Conservation (phyloP, 2,329 filamentous ascomycete genomes). For the Epichloe aotearoae region DNA sequence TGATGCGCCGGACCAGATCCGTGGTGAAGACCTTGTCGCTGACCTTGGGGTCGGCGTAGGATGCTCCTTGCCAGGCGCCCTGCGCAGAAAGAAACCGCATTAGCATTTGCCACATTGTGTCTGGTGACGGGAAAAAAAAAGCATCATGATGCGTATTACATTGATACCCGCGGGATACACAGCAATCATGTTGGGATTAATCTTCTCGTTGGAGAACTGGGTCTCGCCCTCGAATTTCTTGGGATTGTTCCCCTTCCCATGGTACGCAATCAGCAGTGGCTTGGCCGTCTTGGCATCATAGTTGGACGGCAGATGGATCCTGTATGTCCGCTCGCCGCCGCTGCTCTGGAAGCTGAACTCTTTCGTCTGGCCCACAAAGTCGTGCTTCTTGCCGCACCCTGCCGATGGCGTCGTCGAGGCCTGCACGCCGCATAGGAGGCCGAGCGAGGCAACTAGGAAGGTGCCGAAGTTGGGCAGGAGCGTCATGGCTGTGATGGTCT, state of each 20-base stretch:
- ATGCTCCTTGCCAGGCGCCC: conserved; percentile 27
- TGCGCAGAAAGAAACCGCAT: conserved; percentile 5
- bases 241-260: conserved; percentile 27
- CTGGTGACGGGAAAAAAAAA: no score
- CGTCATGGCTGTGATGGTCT: neutral
- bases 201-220: conserved; percentile 24
- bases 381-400: conserved; percentile 11
- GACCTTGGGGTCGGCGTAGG: conserved; percentile 19
- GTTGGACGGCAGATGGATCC: conserved; percentile 11
- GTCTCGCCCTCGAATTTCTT: conserved; percentile 18
- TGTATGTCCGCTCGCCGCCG: conserved; percentile 8
- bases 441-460: neutral
- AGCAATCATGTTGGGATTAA: conserved; percentile 24
- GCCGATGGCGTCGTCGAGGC: neutral
- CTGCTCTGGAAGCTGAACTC: conserved; percentile 13
- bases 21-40: conserved; percentile 29
- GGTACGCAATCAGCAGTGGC: conserved; percentile 33
- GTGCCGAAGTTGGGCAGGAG: neutral
- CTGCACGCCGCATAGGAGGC: neutral
- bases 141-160: conserved; percentile 9
- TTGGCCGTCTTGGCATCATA: conserved; percentile 22
- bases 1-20: conserved; percentile 27
- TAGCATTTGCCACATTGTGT: no score
- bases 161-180: conserved; percentile 33
- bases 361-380: conserved; percentile 10